Evolutionary conservation across 2,329 filamentous ascomycete species (phyloP).

Genomic region (Penicillium sp.): DNA sequence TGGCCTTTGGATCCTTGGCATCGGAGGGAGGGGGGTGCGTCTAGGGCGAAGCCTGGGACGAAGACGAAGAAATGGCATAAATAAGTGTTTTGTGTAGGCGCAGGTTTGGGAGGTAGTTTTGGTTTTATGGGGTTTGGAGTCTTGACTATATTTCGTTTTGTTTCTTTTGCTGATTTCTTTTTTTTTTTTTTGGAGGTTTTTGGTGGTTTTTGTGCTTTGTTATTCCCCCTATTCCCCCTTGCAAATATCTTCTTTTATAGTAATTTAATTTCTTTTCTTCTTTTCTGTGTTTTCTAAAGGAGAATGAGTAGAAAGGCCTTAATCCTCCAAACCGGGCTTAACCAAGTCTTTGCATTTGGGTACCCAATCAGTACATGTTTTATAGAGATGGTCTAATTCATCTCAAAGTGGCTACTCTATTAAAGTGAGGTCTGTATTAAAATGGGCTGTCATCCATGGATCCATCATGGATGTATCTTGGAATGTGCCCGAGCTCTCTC

Average conservation of each 20-base stretch:
- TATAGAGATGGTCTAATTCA: too few species aligned
- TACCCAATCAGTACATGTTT: too few species aligned
- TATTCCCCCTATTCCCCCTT: conserved; percentile 9
- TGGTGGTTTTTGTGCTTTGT: not conserved
- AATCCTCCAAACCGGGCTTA: too few species aligned
- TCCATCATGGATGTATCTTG: not conserved
- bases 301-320: too few species aligned
- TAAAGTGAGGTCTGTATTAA: not conserved
- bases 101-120: not conserved
- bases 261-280: conserved; percentile 14
- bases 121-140: not conserved
- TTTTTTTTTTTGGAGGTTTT: not conserved
- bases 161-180: not conserved
- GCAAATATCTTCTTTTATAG: conserved; percentile 1
- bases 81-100: conserved; percentile 17
- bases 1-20: conserved; percentile 62
- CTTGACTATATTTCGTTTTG: not conserved
- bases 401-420: too few species aligned
- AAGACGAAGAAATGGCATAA: conserved; percentile 42
- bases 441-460: not conserved
- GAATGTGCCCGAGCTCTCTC: too few species aligned
- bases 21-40: conserved; percentile 52
- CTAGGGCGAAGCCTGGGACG: conserved; percentile 25
- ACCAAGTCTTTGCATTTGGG: too few species aligned
- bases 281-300: not conserved